phyloP scores from a whole-genome alignment of 768 basidiomycete genomes.

The Kondoa subrosea region DNA sequence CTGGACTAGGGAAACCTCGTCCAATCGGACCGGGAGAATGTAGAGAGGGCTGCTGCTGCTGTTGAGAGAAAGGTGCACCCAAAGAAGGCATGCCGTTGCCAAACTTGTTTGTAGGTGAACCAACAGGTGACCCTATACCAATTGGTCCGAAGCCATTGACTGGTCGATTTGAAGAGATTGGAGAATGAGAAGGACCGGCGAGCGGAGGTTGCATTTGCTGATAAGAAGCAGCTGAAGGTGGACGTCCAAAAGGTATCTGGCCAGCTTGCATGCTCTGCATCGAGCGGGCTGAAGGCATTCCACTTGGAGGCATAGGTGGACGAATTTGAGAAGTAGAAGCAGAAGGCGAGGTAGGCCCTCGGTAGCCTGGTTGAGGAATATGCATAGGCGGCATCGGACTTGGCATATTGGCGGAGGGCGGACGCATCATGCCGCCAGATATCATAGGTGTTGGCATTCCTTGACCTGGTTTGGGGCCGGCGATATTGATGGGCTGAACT shows the following conservation, averaged over 20 bases:
- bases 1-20: neutral
- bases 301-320: neutral
- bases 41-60: neutral
- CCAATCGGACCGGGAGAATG: neutral
- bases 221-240: neutral
- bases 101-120: neutral
- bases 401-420: neutral
- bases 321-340: neutral
- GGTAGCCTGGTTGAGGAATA: neutral
- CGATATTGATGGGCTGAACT: neutral
- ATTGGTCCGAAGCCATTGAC: conserved; percentile 1
- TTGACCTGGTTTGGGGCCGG: neutral
- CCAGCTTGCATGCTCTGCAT: neutral
- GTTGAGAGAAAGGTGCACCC: neutral
- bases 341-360: neutral
- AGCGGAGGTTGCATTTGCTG: neutral
- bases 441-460: neutral
- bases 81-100: neutral
- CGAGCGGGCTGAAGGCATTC: neutral
- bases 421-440: too few relatives aligned
- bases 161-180: neutral
- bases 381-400: neutral
- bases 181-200: neutral
- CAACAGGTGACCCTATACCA: neutral
- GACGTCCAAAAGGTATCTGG: neutral